These are phyloP conservation scores for Paraglomus brasilianum DNA, from an alignment of 192 early-diverging fungal species.

Conservation along the genomic window DNA sequence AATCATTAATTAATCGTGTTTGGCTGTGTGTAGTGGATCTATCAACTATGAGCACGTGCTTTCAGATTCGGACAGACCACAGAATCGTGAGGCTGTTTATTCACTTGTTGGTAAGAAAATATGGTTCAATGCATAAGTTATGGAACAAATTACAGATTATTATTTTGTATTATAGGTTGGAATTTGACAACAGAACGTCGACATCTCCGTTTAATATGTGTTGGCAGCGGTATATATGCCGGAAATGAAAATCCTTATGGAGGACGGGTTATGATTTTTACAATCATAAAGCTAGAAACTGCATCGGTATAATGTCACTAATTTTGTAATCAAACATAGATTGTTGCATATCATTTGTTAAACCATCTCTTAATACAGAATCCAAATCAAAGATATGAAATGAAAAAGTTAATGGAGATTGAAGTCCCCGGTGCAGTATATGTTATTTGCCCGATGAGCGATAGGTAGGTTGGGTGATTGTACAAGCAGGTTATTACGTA, in stretches of 20 bases:
- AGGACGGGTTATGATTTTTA: constrained; percentile 19
- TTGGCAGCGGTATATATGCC: constrained; percentile 11
- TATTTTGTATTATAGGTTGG: background rate
- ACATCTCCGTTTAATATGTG: constrained; percentile 10
- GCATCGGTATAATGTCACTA: too few relatives aligned
- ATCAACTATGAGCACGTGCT: constrained; percentile 4
- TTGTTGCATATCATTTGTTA: too few relatives aligned
- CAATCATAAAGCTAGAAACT: background rate
- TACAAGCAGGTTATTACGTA: too few relatives aligned
- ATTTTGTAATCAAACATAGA: too few relatives aligned
- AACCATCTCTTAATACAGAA: too few relatives aligned
- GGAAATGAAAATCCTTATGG: background rate
- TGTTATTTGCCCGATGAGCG: constrained; percentile 9
- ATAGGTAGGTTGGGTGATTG: background rate
- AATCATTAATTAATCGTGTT: background rate
- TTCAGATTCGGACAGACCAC: background rate
- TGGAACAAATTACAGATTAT: too few relatives aligned
- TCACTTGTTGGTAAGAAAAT: background rate
- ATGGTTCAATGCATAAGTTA: too few relatives aligned
- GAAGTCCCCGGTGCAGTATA: background rate
- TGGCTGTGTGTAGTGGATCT: constrained; percentile 5
- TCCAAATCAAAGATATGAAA: background rate
- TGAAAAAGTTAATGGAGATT: background rate
- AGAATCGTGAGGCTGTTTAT: constrained; percentile 10
- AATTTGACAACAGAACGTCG: constrained; percentile 1